A percentile compares a stretch with the other conserved stretches of the same genome.
These are phyloP conservation scores for Amaranthus hypochondriacus DNA, from an alignment of 148 eudicot genomes.

Conservation along the genomic window DNA sequence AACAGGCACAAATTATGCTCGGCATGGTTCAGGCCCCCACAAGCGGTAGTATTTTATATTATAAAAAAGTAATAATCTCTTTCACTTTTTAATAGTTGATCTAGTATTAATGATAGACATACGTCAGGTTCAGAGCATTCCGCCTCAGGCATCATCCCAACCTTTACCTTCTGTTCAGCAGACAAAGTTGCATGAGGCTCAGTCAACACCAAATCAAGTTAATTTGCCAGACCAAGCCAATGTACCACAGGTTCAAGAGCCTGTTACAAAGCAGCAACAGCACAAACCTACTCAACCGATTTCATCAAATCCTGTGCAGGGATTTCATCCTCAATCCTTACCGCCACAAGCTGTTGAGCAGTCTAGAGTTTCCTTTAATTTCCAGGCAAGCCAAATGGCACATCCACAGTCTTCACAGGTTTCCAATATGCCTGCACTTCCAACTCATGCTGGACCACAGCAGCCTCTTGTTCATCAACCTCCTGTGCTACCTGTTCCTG, in stretches of 20 bases:
- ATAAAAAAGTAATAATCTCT: not conserved
- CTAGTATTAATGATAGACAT: slow-evolving; percentile 3
- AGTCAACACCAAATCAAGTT: slow-evolving; percentile 44
- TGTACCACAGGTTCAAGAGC: slow-evolving; percentile 33
- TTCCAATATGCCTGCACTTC: slow-evolving; percentile 45
- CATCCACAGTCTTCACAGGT: slow-evolving; percentile 57
- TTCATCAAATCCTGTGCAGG: slow-evolving; percentile 39
- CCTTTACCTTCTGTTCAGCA: slow-evolving; percentile 40
- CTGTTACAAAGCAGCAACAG: slow-evolving; percentile 49
- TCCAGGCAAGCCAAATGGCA: slow-evolving; percentile 45
- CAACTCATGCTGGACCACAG: slow-evolving; percentile 46
- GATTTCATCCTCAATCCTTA: slow-evolving; percentile 45
- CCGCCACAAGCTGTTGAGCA: slow-evolving; percentile 48
- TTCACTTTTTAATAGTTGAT: not conserved
- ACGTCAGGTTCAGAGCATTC: slow-evolving; percentile 45
- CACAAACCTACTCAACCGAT: slow-evolving; percentile 39
- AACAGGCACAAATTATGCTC: slow-evolving; percentile 96
- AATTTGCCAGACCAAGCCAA: slow-evolving; percentile 49
- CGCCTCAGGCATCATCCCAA: slow-evolving; percentile 45
- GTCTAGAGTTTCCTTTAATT: slow-evolving; percentile 38
- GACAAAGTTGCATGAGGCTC: slow-evolving; percentile 39
- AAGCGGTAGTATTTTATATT: slow-evolving; percentile 41
- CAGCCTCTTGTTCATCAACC: slow-evolving; percentile 51
- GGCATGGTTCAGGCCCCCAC: slow-evolving; percentile 87
- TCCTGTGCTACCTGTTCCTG: slow-evolving; percentile 41